Evolutionary conservation across 306 rosid species (phyloP).

Genomic region (Ochetophila trinervis): DNA sequence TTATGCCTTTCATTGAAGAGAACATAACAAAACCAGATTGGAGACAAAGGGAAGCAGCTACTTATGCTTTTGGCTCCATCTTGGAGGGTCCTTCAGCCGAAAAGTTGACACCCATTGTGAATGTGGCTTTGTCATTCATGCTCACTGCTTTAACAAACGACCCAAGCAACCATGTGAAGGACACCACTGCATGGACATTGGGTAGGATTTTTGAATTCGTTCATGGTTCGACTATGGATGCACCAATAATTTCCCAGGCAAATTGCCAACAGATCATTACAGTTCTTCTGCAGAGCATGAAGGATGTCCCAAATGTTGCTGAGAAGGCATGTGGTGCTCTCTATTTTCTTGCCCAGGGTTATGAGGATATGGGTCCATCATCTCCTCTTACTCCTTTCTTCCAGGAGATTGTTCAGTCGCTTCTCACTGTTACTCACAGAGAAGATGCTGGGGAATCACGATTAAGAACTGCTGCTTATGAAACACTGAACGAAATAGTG

Average conservation of each 20-base stretch:
- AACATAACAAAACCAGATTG: conserved; percentile 83
- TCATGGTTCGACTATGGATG: conserved; percentile 65
- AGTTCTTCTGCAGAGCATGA: conserved; percentile 91
- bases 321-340: conserved; percentile 96
- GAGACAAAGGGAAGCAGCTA: conserved; percentile 96
- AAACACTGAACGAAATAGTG: conserved; percentile 79
- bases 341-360: conserved; percentile 86
- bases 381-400: conserved; percentile 77
- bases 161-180: conserved; percentile 84
- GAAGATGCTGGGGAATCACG: conserved; percentile 87
- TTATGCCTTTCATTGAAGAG: conserved; percentile 85
- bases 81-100: conserved; percentile 88
- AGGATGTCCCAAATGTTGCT: conserved; percentile 86
- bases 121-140: conserved; percentile 71
- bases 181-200: conserved; percentile 93
- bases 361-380: conserved; percentile 62
- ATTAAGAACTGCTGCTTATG: conserved; percentile 77
- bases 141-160: conserved; percentile 70
- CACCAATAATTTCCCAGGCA: conserved; percentile 69
- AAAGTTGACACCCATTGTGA: conserved; percentile 66
- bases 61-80: conserved; percentile 92
- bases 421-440: conserved; percentile 72
- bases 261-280: conserved; percentile 77
- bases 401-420: conserved; percentile 77
- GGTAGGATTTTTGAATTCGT: conserved; percentile 92